phyloP scores from a whole-genome alignment of 495 filamentous ascomycete genomes.

The Penicillium ochrochloron region DNA sequence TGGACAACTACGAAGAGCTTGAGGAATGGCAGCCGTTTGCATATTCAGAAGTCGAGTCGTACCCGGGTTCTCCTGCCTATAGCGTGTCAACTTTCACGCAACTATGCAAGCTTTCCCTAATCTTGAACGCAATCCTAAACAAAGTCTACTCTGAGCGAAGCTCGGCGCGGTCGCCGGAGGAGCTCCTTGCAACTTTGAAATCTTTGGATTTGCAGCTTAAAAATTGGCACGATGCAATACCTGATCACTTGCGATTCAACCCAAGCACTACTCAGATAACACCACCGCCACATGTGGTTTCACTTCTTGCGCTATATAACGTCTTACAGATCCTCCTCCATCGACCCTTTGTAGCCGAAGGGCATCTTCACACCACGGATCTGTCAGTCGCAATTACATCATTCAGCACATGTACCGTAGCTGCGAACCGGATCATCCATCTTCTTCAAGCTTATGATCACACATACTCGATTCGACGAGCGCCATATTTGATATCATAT shows the following conservation, averaged over 20 bases:
- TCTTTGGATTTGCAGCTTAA: conserved; percentile 23
- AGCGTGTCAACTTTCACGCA: conserved; percentile 36
- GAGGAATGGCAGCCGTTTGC: conserved; percentile 36
- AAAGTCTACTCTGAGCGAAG: conserved; percentile 36
- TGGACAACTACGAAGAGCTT: conserved; percentile 43
- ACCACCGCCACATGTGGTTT: conserved; percentile 27
- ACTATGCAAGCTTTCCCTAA: conserved; percentile 32
- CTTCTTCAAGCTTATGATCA: conserved; percentile 30
- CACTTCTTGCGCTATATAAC: conserved; percentile 29
- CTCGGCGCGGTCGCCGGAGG: conserved; percentile 22
- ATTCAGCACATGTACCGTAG: conserved; percentile 27
- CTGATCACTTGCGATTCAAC: conserved; percentile 27
- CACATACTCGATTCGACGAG: conserved; percentile 33
- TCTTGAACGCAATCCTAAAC: conserved; percentile 34
- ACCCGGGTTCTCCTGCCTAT: conserved; percentile 24
- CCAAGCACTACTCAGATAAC: conserved; percentile 7
- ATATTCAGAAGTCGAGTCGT: conserved; percentile 24
- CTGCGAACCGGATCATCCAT: conserved; percentile 29
- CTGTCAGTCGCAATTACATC: conserved; percentile 30
- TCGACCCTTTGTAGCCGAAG: conserved; percentile 34
- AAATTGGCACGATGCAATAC: conserved; percentile 28
- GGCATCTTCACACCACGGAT: conserved; percentile 34
- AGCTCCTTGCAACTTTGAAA: conserved; percentile 24
- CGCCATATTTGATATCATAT: conserved; percentile 45
- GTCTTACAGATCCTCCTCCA: conserved; percentile 32